A percentile compares a stretch with the other conserved stretches of the same genome.
phyloP scores from a whole-genome alignment of 306 rosid genomes.

The Leucaena leucocephala region DNA sequence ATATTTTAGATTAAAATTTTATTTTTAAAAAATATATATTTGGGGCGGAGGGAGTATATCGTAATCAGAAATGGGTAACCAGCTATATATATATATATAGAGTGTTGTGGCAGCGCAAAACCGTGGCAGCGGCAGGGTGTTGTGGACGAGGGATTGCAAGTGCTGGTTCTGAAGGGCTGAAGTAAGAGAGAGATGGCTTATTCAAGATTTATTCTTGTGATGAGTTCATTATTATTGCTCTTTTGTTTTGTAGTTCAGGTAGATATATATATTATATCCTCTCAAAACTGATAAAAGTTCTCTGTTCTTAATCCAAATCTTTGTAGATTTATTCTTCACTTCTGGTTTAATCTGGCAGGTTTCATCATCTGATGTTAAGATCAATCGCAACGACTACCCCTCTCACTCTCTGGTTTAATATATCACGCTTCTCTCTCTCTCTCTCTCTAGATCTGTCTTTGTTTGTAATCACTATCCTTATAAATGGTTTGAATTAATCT shows the following conservation, averaged over 20 bases:
- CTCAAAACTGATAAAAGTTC: background rate
- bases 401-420: too few relatives aligned
- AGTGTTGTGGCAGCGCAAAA: too few relatives aligned
- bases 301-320: background rate
- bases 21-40: too few relatives aligned
- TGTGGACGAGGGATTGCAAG: background rate
- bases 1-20: too few relatives aligned
- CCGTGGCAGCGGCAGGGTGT: background rate
- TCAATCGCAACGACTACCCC: too few relatives aligned
- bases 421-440: too few relatives aligned
- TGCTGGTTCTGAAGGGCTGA: background rate
- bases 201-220: slow-evolving; percentile 30
- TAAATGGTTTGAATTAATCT: background rate
- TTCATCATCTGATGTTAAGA: slow-evolving; percentile 27
- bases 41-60: too few relatives aligned
- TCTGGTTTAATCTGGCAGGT: slow-evolving; percentile 23
- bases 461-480: background rate
- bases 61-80: too few relatives aligned
- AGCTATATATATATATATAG: too few relatives aligned
- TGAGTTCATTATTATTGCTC: slow-evolving; percentile 11
- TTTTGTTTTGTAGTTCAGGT: slow-evolving; percentile 39
- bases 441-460: background rate
- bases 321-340: too few relatives aligned
- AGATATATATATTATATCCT: background rate
- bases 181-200: background rate